phyloP scores from a whole-genome alignment of 495 filamentous ascomycete genomes.

The Niebla homalea region DNA sequence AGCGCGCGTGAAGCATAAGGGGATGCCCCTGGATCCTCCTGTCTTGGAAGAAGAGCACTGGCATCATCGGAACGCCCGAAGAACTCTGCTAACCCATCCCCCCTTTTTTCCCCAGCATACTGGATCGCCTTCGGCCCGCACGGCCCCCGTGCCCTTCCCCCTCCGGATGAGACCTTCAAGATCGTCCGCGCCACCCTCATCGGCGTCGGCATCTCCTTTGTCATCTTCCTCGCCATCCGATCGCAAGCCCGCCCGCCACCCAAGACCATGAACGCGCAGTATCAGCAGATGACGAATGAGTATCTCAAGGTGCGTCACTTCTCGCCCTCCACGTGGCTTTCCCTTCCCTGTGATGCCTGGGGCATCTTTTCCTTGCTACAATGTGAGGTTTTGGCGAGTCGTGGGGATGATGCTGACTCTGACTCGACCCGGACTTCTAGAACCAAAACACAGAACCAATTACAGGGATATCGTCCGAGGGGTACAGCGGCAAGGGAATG shows the following conservation, averaged over 20 bases:
- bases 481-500: conserved; percentile 68
- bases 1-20: background rate
- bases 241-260: conserved; percentile 54
- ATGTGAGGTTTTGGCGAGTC: too few species aligned
- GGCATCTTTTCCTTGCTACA: background rate
- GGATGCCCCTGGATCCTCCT: too few species aligned
- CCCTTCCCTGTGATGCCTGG: background rate
- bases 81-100: background rate
- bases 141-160: conserved; percentile 68
- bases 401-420: too few species aligned
- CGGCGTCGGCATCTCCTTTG: conserved; percentile 46
- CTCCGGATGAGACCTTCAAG: conserved; percentile 69
- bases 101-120: conserved; percentile 54
- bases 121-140: conserved; percentile 96
- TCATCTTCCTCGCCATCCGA: conserved; percentile 52
- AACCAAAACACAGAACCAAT: conserved; percentile 78
- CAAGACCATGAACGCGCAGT: conserved; percentile 87
- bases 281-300: conserved; percentile 83
- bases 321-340: background rate
- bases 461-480: conserved; percentile 68
- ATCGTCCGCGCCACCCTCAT: conserved; percentile 56
- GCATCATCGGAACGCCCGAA: too few species aligned
- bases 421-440: conserved; percentile 31
- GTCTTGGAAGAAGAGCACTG: too few species aligned
- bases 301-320: conserved; percentile 59